Percentiles rank a stretch among this genome's conserved stretches.
These are phyloP conservation scores for Phytophthora aleatoria DNA, from an alignment of 352 stramenopile species.

Conservation along the genomic window DNA sequence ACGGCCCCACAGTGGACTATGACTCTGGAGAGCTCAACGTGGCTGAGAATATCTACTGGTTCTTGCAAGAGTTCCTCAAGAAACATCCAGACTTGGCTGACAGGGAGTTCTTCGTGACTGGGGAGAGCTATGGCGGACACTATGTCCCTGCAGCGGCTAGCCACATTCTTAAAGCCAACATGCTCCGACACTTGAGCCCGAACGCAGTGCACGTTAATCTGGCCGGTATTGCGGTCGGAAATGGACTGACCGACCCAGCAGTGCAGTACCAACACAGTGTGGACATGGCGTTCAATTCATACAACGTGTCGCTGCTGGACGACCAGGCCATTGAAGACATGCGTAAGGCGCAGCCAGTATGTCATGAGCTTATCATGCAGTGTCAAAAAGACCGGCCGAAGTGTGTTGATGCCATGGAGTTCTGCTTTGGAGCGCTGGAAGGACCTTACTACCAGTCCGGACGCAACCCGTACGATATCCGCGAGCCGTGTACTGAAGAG, in stretches of 20 bases:
- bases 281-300: constrained; percentile 75
- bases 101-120: constrained; percentile 64
- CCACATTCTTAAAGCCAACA: constrained; percentile 53
- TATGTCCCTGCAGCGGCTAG: constrained; percentile 67
- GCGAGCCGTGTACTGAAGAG: constrained; percentile 49
- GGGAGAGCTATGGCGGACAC: constrained; percentile 73
- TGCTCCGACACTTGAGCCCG: constrained; percentile 29
- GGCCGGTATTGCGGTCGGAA: constrained; percentile 71
- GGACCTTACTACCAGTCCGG: constrained; percentile 48
- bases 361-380: constrained; percentile 50
- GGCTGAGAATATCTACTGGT: constrained; percentile 71
- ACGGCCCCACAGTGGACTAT: constrained; percentile 43
- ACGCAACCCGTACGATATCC: constrained; percentile 82
- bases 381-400: constrained; percentile 52
- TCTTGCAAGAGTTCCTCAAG: constrained; percentile 71
- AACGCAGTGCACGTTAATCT: constrained; percentile 47
- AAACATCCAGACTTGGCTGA: constrained; percentile 52
- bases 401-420: constrained; percentile 59
- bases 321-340: constrained; percentile 51
- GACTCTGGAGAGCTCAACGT: constrained; percentile 60
- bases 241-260: constrained; percentile 69
- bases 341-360: constrained; percentile 57
- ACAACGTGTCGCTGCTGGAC: constrained; percentile 68
- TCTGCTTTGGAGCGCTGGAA: constrained; percentile 63
- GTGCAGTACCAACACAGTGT: constrained; percentile 71